phyloP scores from a whole-genome alignment of 192 early-diverging fungal genomes.

The Umbelopsis ramanniana region DNA sequence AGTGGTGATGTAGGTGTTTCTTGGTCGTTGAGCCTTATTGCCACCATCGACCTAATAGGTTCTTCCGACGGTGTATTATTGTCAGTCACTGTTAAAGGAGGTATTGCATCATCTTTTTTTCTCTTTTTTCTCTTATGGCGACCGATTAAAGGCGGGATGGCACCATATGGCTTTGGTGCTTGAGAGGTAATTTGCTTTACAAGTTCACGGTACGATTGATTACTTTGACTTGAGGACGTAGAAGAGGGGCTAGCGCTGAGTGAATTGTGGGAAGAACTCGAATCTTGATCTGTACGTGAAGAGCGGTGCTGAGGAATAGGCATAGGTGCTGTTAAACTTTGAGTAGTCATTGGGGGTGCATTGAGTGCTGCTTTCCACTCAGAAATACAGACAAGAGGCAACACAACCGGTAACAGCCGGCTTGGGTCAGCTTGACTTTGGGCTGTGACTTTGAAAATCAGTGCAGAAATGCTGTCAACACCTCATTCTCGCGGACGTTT shows the following conservation, averaged over 20 bases:
- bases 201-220: slow-evolving; percentile 37
- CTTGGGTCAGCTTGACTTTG: background rate
- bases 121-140: slow-evolving; percentile 31
- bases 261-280: background rate
- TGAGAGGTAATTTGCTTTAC: slow-evolving; percentile 40
- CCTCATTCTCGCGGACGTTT: slow-evolving; percentile 3
- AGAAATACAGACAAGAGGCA: background rate
- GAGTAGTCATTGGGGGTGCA: background rate
- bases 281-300: background rate
- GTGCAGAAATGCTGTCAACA: background rate
- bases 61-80: background rate
- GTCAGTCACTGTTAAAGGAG: background rate
- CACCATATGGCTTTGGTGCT: slow-evolving; percentile 40
- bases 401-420: background rate
- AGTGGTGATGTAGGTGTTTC: background rate
- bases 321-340: slow-evolving; percentile 17
- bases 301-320: slow-evolving; percentile 12
- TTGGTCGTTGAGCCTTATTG: background rate
- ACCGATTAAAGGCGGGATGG: slow-evolving; percentile 37
- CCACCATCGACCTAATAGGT: background rate
- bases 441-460: background rate
- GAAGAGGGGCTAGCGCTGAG: slow-evolving; percentile 9
- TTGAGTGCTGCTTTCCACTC: slow-evolving; percentile 2
- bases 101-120: background rate
- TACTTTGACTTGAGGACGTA: slow-evolving; percentile 11